Evolutionary conservation across 2,329 filamentous ascomycete genomes (phyloP).

Genomic region (Fusarium sp.): DNA sequence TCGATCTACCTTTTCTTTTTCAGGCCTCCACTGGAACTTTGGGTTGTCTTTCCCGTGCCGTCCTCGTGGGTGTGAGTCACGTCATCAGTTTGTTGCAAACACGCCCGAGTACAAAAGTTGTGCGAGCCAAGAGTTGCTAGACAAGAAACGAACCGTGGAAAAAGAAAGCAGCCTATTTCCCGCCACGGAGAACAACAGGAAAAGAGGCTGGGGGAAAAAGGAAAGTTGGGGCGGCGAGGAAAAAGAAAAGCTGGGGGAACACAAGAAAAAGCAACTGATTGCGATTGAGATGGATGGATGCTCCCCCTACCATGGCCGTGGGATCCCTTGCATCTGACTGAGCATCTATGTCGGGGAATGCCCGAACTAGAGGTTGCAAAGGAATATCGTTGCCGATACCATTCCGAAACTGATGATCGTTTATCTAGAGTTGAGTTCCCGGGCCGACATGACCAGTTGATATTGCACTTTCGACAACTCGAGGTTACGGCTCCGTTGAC

Average conservation of each 20-base stretch:
- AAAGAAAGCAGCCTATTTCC: slow-evolving; percentile 8
- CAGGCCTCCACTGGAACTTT: neutral
- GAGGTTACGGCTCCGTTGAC: neutral
- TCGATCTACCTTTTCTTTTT: slow-evolving; percentile 5
- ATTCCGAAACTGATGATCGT: neutral
- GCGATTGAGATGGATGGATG: neutral
- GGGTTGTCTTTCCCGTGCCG: neutral
- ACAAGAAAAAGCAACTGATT: slow-evolving; percentile 24
- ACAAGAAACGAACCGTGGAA: neutral
- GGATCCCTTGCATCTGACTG: slow-evolving; percentile 24
- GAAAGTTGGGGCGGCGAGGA: neutral
- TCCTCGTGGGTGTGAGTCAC: slow-evolving; percentile 7
- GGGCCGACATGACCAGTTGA: neutral
- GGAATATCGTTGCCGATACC: neutral
- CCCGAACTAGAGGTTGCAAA: neutral
- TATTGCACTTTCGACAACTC: neutral
- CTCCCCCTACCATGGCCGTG: slow-evolving; percentile 3
- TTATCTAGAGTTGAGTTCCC: slow-evolving; percentile 2
- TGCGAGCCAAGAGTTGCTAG: neutral
- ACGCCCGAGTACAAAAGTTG: slow-evolving; percentile 2
- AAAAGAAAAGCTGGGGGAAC: slow-evolving; percentile 1
- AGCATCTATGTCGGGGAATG: slow-evolving; percentile 2
- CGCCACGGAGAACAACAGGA: neutral
- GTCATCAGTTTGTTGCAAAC: slow-evolving; percentile 1
- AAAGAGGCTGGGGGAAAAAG: neutral